A percentile compares a stretch with the other conserved stretches of the same genome.
Conservation (phyloP, 768 basidiomycete genomes). For the Tephrocybe sp. region DNA sequence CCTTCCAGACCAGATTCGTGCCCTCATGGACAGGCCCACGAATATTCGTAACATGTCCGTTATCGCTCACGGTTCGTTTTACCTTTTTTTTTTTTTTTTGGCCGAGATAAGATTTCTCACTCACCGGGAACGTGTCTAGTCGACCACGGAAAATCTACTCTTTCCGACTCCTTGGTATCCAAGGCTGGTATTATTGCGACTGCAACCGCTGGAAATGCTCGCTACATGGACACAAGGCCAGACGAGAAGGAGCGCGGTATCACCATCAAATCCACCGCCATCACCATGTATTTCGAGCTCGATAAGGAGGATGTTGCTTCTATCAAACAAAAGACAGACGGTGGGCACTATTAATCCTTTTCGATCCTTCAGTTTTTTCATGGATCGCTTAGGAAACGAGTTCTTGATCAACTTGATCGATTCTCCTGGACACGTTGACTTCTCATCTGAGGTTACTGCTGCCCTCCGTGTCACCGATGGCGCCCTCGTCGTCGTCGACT, state of each 20-base stretch:
- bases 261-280: slow-evolving; percentile 98
- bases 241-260: slow-evolving; percentile 99
- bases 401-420: slow-evolving; percentile 99
- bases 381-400: slow-evolving; percentile 58
- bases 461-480: slow-evolving; percentile 99
- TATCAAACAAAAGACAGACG: slow-evolving; percentile 92
- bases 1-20: slow-evolving; percentile 74
- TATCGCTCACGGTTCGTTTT: slow-evolving; percentile 73
- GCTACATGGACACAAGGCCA: slow-evolving; percentile 92
- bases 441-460: slow-evolving; percentile 99
- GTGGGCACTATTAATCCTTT: slow-evolving; percentile 38
- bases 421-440: slow-evolving; percentile 99
- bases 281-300: slow-evolving; percentile 99
- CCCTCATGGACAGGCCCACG: slow-evolving; percentile 82
- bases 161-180: slow-evolving; percentile 96
- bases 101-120: slow-evolving; percentile 2
- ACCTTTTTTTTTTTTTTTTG: too few relatives aligned
- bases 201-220: slow-evolving; percentile 89
- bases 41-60: slow-evolving; percentile 95
- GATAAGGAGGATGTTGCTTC: slow-evolving; percentile 78
- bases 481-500: slow-evolving; percentile 99
- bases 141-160: slow-evolving; percentile 99
- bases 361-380: not conserved
- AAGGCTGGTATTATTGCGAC: slow-evolving; percentile 98
- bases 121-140: slow-evolving; percentile 41